Base-by-base conservation (phyloP, 2,329 filamentous ascomycete species). In the Hysterium pulicare region DNA sequence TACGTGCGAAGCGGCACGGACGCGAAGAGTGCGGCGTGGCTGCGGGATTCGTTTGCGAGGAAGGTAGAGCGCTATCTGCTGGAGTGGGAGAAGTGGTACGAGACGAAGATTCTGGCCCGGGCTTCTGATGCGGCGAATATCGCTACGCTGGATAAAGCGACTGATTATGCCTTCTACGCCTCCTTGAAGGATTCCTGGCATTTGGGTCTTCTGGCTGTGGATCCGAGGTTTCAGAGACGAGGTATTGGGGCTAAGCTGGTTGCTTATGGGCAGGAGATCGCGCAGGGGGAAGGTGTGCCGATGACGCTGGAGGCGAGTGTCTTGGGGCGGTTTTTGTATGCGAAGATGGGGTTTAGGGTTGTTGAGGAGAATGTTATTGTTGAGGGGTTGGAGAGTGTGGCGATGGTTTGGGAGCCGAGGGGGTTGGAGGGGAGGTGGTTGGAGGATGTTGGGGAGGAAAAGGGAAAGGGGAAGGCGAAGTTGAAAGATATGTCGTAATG, bases 381-480 rank as follows among this genome's bases (percentile, higher is more conserved):
- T 5, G 49, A 46, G 21, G 51, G 37, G 9, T 24, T 51, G 20
- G 32, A 44, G 13, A 42, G 45, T 9, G 33, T 46, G 2, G 24
- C 40, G 7, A 56, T 59, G 55, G 20, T 53, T 11, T 56, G 55
- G 55, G 51, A 54, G 35, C 47, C 53, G 3, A 31, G 45, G 21
- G 21, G 33, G 21, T 9, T 38, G 20, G 36, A 40, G 31, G 48
- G 48, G 33, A 45, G 21, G 30, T 49, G 46, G 46, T 15, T 49
- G 35, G 41, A 44, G 28, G 43, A 42, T 19, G n/a, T n/a, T 11
- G 44, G 39, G 31, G 41, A 42, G 28, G 43, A 40, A 20, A 17
- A 13, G 17, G 44, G 41, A 24, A 38, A 38, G 19, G 43, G 35
- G 17, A 43, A 28, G 16, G 40, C 37, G 15, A 26, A 37, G 23